These are phyloP conservation scores for Rhizophagus clarus DNA, from an alignment of 192 early-diverging fungal genomes.

Conservation along the genomic window DNA sequence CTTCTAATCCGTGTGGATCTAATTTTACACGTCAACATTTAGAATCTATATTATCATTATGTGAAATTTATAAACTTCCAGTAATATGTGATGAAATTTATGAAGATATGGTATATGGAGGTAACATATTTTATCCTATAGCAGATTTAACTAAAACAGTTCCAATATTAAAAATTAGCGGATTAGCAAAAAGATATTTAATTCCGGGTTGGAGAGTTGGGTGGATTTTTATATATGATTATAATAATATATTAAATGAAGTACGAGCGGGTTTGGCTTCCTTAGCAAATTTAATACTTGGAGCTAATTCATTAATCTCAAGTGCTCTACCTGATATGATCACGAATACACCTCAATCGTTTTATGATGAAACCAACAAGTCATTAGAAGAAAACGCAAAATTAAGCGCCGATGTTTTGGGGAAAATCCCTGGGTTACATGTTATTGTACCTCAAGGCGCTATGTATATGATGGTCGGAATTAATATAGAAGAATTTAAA, in stretches of 20 bases:
- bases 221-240: conserved; percentile 87
- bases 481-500: conserved; percentile 67
- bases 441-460: conserved; percentile 87
- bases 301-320: conserved; percentile 79
- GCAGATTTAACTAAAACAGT: conserved; percentile 77
- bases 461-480: conserved; percentile 91
- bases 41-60: conserved; percentile 67
- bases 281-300: conserved; percentile 77
- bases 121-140: conserved; percentile 61
- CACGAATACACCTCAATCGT: conserved; percentile 63
- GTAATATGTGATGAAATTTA: conserved; percentile 93
- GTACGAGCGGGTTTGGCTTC: conserved; percentile 73
- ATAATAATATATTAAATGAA: conserved; percentile 54
- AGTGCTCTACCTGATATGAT: conserved; percentile 80
- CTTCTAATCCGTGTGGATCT: conserved; percentile 92
- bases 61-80: conserved; percentile 75
- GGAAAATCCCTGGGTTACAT: conserved; percentile 68
- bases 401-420: conserved; percentile 61
- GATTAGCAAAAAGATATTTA: conserved; percentile 87
- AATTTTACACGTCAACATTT: conserved; percentile 78
- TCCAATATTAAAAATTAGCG: conserved; percentile 82
- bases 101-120: conserved; percentile 81
- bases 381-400: conserved; percentile 75
- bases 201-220: conserved; percentile 92
- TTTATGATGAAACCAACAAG: conserved; percentile 67